These are phyloP conservation scores for Stereocaulon alpinum DNA, from an alignment of 495 filamentous ascomycete species.

Conservation along the genomic window DNA sequence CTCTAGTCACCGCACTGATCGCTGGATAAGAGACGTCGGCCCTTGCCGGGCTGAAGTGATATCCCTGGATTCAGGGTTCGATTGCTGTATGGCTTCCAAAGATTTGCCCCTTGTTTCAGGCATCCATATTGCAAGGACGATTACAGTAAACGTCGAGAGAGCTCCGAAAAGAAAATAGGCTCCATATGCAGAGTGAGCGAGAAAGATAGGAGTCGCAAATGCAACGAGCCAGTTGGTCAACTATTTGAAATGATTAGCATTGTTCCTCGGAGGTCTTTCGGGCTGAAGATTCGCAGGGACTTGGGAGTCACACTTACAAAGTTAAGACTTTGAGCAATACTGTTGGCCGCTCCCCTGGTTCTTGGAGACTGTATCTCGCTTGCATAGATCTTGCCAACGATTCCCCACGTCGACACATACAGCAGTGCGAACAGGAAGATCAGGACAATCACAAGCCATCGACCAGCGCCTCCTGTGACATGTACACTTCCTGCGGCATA, in stretches of 20 bases:
- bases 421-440: constrained; percentile 35
- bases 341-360: constrained; percentile 11
- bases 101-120: constrained; percentile 48
- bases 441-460: constrained; percentile 45
- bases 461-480: constrained; percentile 31
- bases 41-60: not conserved
- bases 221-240: constrained; percentile 52
- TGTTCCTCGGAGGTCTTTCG: not conserved
- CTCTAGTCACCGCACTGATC: not conserved
- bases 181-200: constrained; percentile 45
- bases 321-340: constrained; percentile 13
- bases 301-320: constrained; percentile 8
- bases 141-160: constrained; percentile 36
- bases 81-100: constrained; percentile 31
- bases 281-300: not conserved
- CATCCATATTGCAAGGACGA: constrained; percentile 44
- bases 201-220: constrained; percentile 50
- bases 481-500: constrained; percentile 43
- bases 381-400: constrained; percentile 32
- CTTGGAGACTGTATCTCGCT: constrained; percentile 24
- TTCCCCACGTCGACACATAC: constrained; percentile 31
- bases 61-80: not conserved
- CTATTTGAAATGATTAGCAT: constrained; percentile 17
- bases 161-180: constrained; percentile 53
- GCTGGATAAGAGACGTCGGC: not conserved